phyloP scores from a whole-genome alignment of 192 early-diverging fungal genomes.

The Ramicandelaber brevisporus region DNA sequence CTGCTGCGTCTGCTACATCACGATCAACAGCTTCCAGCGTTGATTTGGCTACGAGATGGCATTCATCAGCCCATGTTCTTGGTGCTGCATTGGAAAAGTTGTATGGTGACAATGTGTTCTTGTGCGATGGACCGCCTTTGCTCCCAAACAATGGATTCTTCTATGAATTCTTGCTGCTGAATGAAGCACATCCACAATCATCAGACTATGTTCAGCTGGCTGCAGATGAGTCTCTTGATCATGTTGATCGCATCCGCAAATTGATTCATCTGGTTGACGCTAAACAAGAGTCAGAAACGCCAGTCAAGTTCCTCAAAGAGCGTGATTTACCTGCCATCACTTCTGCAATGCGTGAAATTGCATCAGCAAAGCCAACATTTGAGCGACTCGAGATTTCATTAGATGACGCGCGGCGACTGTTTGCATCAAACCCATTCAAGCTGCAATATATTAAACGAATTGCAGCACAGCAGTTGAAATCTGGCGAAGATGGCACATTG shows the following conservation, averaged over 20 bases:
- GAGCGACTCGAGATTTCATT: conserved; percentile 33
- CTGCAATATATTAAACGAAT: conserved; percentile 29
- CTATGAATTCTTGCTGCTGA: conserved; percentile 43
- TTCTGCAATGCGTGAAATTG: conserved; percentile 20
- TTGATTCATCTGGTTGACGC: conserved; percentile 8
- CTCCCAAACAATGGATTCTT: conserved; percentile 49
- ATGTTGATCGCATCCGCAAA: conserved; percentile 7
- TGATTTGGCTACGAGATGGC: too few relatives aligned
- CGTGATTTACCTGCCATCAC: conserved; percentile 25
- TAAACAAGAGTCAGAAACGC: neutral
- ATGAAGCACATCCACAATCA: too few relatives aligned
- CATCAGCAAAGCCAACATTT: conserved; percentile 24
- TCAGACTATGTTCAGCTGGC: conserved; percentile 5
- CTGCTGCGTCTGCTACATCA: too few relatives aligned
- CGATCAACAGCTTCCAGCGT: too few relatives aligned
- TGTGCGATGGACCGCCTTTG: conserved; percentile 46
- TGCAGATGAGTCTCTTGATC: conserved; percentile 3
- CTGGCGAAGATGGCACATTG: conserved; percentile 10
- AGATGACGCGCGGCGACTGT: conserved; percentile 28
- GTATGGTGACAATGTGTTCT: conserved; percentile 34
- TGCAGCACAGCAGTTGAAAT: conserved; percentile 2
- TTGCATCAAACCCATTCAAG: conserved; percentile 50
- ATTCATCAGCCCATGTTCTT: conserved; percentile 41
- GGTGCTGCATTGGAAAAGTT: conserved; percentile 42
- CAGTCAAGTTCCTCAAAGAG: conserved; percentile 19